phyloP scores from a whole-genome alignment of 1,139 yeast genomes.

The Scheffersomyces lignicola region DNA sequence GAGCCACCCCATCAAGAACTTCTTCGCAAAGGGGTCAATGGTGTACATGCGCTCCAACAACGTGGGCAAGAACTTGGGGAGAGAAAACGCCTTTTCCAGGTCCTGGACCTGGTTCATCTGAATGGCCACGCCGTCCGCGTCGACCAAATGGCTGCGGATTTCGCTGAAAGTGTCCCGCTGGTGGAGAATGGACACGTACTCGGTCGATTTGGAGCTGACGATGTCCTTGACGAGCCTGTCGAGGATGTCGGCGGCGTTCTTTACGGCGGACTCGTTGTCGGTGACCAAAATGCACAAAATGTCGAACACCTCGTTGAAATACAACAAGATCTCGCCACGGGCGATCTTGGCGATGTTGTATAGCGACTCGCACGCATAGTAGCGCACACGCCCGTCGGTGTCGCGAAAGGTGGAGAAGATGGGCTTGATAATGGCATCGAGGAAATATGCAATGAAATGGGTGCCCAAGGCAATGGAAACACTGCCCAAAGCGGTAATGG shows the following conservation, averaged over 20 bases:
- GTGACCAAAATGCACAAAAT: conserved; percentile 88
- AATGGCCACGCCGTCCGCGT: conserved; percentile 51
- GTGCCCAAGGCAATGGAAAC: conserved; percentile 52
- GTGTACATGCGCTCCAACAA: conserved; percentile 89
- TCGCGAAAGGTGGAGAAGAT: conserved; percentile 95
- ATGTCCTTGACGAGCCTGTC: conserved; percentile 92
- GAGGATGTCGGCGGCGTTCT: conserved; percentile 92
- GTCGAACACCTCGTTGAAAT: conserved; percentile 93
- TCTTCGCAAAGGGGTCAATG: conserved; percentile 88
- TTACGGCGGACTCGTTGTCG: conserved; percentile 88
- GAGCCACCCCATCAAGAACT: conserved; percentile 91
- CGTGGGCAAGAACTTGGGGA: conserved; percentile 87
- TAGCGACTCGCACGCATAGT: conserved; percentile 94
- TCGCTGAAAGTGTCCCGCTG: conserved; percentile 37
- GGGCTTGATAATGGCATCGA: conserved; percentile 88
- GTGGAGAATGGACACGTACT: conserved; percentile 79
- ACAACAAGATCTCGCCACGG: conserved; percentile 86
- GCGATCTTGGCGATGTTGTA: conserved; percentile 97
- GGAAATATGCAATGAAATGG: conserved; percentile 56
- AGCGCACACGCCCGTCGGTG: conserved; percentile 93
- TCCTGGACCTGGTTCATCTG: conserved; percentile 66
- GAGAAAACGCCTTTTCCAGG: conserved; percentile 73
- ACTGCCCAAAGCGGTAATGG: conserved; percentile 51
- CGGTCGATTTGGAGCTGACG: conserved; percentile 92
- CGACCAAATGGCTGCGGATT: conserved; percentile 45